These are phyloP conservation scores for Pythium guiyangense DNA, from an alignment of 352 stramenopile species.

Conservation along the genomic window DNA sequence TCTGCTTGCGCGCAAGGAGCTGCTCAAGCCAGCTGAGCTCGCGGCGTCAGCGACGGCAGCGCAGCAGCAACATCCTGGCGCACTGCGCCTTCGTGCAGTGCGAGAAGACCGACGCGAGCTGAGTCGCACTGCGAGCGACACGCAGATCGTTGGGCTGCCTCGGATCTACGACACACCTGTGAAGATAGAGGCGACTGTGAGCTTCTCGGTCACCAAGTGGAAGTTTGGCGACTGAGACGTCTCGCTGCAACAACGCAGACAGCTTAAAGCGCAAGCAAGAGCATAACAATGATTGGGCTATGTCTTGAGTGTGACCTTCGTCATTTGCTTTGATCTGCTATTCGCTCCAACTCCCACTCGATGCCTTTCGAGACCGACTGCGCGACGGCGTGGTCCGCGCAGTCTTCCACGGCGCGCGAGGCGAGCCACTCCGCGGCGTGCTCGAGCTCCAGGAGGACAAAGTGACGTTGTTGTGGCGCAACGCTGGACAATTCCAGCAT, in stretches of 20 bases:
- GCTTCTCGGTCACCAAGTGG: constrained; percentile 44
- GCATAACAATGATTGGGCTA: too few relatives aligned
- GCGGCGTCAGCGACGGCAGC: constrained; percentile 22
- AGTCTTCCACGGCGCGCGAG: constrained; percentile 35
- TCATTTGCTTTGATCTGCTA: too few relatives aligned
- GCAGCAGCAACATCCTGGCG: constrained; percentile 1
- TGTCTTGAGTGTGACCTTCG: too few relatives aligned
- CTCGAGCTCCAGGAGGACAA: constrained; percentile 68
- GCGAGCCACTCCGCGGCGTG: constrained; percentile 41
- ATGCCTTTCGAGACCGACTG: constrained; percentile 52
- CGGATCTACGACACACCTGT: constrained; percentile 30
- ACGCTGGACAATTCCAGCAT: constrained; percentile 25
- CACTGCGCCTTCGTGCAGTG: constrained; percentile 5
- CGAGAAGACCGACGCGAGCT: constrained; percentile 20
- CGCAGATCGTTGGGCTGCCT: constrained; percentile 22
- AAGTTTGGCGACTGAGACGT: constrained; percentile 11
- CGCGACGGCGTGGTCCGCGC: constrained; percentile 54
- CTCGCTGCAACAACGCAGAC: too few relatives aligned
- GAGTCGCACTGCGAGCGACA: constrained; percentile 22
- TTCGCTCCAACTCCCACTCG: too few relatives aligned
- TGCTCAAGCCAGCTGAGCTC: constrained; percentile 33
- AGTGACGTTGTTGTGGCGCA: constrained; percentile 57
- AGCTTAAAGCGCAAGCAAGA: too few relatives aligned
- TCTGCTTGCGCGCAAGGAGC: constrained; percentile 36
- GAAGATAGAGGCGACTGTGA: constrained; percentile 25